Evolutionary conservation across 805 yeast species (phyloP).

Genomic region (Cyberlindnera euphorbiae): DNA sequence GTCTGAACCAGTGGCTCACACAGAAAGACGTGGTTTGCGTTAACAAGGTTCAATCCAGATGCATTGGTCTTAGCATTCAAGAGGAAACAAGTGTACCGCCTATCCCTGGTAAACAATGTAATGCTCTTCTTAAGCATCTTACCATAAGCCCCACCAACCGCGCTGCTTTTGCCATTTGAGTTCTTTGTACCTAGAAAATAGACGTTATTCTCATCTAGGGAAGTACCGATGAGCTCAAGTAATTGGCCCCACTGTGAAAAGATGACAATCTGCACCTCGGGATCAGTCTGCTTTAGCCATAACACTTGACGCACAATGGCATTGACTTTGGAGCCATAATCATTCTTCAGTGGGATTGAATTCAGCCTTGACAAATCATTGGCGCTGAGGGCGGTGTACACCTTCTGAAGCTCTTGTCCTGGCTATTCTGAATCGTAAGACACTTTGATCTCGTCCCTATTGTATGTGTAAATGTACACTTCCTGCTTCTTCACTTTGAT

Average conservation of each 20-base stretch:
- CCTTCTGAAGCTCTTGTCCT: constrained; percentile 13
- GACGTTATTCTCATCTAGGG: constrained; percentile 57
- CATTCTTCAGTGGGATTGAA: constrained; percentile 36
- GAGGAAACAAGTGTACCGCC: constrained; percentile 73
- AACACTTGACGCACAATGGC: constrained; percentile 68
- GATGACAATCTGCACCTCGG: constrained; percentile 62
- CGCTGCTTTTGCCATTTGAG: constrained; percentile 6
- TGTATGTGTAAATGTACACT: constrained; percentile 64
- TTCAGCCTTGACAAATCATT: constrained; percentile 41
- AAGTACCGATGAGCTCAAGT: constrained; percentile 58
- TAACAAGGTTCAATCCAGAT: constrained; percentile 84
- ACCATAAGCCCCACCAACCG: constrained; percentile 2
- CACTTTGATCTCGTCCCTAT: constrained; percentile 47
- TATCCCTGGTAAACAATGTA: constrained; percentile 54
- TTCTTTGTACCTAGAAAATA: constrained; percentile 48
- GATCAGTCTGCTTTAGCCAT: constrained; percentile 53
- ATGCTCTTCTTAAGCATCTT: constrained; percentile 31
- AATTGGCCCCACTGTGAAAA: constrained; percentile 89
- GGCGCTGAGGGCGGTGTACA: constrained; percentile 34
- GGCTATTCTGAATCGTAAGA: constrained; percentile 31
- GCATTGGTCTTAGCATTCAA: constrained; percentile 84
- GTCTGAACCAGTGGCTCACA: constrained; percentile 92
- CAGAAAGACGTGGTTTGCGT: constrained; percentile 87
- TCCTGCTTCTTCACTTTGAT: constrained; percentile 42
- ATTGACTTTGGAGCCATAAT: constrained; percentile 85